Evolutionary conservation across 305 asterid genomes (phyloP), one percentile per base, ranked within the genome.

Genomic region (Fraxinus dipetala): DNA sequence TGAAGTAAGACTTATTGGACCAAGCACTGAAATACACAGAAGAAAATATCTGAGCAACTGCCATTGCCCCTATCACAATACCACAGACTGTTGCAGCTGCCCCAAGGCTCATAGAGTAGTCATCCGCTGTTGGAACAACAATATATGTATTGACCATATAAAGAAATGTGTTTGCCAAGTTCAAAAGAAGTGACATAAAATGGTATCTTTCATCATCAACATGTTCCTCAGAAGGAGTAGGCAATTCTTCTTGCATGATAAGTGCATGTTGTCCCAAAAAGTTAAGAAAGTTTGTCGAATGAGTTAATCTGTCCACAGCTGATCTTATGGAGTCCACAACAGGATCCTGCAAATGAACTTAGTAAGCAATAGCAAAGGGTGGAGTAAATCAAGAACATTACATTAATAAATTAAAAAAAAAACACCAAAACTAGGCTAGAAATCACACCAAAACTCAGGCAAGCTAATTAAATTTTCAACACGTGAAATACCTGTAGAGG

Each of bases 81-180:
- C 99, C 99, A 86, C 99, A 96, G 72, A 96, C 99, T 10, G 99
- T 96, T 79, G 99, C 90, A 59, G 98, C 97, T 61, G 98, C 99
- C 61, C 98, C 98, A 81, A 96, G 99, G 89, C 98, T 94, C 89
- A 84, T 92, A 48, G 99, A 91, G 83, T 96, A 96, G 91, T 96
- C 97, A 91, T 96, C 98, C 22, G 98, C 98, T 43, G 99, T 93
- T 54, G 99, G 99, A 78, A 96, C 99, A 82, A 96, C 91, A 81
- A 96, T 96, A 79, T 94, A 96, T 75, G 99, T 94, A 88, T 96
- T 96, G 82, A 94, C 97, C 98, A 94, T 96, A 84, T 96, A 94
- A 43, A 96, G 97, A 82, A 96, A 96, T 72, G 99, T 96, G 89
- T 91, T 96, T 13, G 91, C 98, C 94, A 96, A 83, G 92, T 96